Evolutionary conservation across 768 basidiomycete genomes (phyloP), one percentile per base, ranked within the genome.

Genomic region (Boletus fagicola): DNA sequence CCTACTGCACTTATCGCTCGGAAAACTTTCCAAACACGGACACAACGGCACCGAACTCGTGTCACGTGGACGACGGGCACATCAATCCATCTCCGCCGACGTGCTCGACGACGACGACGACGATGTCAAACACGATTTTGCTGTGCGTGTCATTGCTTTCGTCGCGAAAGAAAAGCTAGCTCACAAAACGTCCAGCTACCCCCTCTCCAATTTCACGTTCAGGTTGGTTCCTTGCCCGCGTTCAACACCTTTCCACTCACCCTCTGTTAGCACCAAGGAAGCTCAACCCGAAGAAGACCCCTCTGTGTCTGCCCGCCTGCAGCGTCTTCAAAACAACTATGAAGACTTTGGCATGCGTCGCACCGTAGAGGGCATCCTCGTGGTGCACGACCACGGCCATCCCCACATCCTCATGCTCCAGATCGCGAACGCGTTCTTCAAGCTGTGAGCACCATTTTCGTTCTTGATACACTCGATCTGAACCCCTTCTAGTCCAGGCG

Each of bases 351-450:
- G 97, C 10, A 96, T 98, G 92, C 84, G 97, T 18, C 80, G 94
- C 20, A 97, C 96, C 0, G 95, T 97, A 9, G 95, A 97, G 68
- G 93, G 79, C 9, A 73, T 72, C 53, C 70, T 72, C 45, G 88
- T 95, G 54, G 94, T 94, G 6, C 92, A 97, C 74, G 94, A 98
- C 70, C 95, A 98, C 64, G 96, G 95, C 0, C 93, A 96, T 68
- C 95, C 96, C 1, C 96, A 99, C 67, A 93, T 98, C 59, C 84
- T 99, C 62, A 94, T 98, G 88, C 83, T 98, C 6, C 97, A 98
- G 69, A 97, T 99, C 69, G 97, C 95, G 22, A 98, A 97, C 72
- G 94, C 94, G 16, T 99, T 98, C 74, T 98, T 98, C 82, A 98
- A 98, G 74, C 85, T 99, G 93, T 94, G 65, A 66, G 89, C 78